Conservation (phyloP, 1,139 yeast species). For the Candida glucosophila region DNA sequence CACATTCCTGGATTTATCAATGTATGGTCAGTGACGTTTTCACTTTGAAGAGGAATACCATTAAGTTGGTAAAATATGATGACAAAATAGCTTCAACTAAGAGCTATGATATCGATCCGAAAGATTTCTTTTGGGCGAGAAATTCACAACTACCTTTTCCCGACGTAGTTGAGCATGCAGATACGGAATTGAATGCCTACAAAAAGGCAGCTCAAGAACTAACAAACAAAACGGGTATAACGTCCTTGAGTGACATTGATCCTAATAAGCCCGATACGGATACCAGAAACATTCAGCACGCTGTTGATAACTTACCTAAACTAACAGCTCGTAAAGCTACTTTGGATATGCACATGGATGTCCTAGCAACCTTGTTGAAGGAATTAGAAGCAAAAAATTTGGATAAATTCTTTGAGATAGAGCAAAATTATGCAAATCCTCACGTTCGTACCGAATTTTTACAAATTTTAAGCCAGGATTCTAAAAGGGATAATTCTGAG, state of each 20-base stretch:
- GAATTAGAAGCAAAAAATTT: constrained; percentile 78
- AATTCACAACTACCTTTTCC: constrained; percentile 91
- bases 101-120: constrained; percentile 80
- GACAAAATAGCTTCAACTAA: constrained; percentile 33
- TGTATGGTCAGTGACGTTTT: constrained; percentile 94
- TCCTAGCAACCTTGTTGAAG: constrained; percentile 73
- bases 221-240: constrained; percentile 70
- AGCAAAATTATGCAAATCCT: constrained; percentile 63
- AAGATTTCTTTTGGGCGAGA: constrained; percentile 83
- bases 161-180: constrained; percentile 95
- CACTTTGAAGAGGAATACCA: constrained; percentile 66
- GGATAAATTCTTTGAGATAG: constrained; percentile 89
- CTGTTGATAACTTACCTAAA: constrained; percentile 88
- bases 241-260: constrained; percentile 64
- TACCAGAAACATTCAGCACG: constrained; percentile 75
- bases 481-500: constrained; percentile 49
- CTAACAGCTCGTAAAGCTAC: constrained; percentile 80
- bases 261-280: constrained; percentile 49
- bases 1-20: constrained; percentile 97
- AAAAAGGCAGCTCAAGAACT: constrained; percentile 82
- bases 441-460: constrained; percentile 53
- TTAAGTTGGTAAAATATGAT: constrained; percentile 32
- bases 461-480: constrained; percentile 40
- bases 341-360: constrained; percentile 96
- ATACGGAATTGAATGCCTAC: constrained; percentile 68